phyloP scores from a whole-genome alignment of 148 eudicot species.

The Vaccinium myrtillus region DNA sequence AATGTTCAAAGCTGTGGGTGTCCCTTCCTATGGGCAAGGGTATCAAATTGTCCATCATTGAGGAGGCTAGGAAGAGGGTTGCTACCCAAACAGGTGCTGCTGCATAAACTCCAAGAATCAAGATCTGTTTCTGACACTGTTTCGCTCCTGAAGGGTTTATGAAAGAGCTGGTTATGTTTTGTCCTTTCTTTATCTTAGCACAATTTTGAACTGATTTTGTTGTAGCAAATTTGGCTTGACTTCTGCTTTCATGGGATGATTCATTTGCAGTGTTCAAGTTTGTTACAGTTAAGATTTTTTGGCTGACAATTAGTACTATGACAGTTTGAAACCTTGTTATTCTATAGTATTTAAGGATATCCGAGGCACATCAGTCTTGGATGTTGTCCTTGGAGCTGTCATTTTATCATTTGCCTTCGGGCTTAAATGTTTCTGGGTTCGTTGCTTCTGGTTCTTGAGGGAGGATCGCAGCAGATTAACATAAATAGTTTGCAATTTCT shows the following conservation, averaged over 20 bases:
- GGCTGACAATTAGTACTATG: neutral
- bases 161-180: slow-evolving; percentile 12
- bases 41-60: slow-evolving; percentile 41
- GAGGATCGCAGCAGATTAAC: too few relatives aligned
- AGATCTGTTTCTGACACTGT: neutral
- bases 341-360: neutral
- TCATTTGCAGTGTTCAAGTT: neutral
- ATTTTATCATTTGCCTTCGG: too few relatives aligned
- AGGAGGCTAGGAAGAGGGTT: slow-evolving; percentile 39
- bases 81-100: slow-evolving; percentile 30
- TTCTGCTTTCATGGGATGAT: neutral
- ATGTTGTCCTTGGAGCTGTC: too few relatives aligned
- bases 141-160: neutral
- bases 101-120: slow-evolving; percentile 10
- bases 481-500: too few relatives aligned
- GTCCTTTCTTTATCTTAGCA: neutral
- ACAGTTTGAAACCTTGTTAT: neutral
- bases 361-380: neutral
- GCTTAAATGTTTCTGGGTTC: too few relatives aligned
- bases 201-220: slow-evolving; percentile 17
- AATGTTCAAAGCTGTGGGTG: slow-evolving; percentile 55
- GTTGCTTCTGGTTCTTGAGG: too few relatives aligned
- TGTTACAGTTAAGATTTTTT: neutral
- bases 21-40: slow-evolving; percentile 59
- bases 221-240: slow-evolving; percentile 10